phyloP scores from a whole-genome alignment of 148 eudicot species.

The Camellia japonica region DNA sequence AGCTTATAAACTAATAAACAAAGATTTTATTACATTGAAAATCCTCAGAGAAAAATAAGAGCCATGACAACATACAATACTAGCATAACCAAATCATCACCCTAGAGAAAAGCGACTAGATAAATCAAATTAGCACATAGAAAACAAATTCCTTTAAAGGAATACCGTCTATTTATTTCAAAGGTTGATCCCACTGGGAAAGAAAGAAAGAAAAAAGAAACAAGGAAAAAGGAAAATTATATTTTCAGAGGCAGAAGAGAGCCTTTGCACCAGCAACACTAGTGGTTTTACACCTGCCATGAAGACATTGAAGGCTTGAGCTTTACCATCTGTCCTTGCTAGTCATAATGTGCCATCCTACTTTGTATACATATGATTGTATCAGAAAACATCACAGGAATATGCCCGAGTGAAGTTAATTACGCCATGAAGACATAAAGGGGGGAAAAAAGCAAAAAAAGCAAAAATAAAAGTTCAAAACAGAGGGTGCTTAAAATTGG shows the following conservation, averaged over 20 bases:
- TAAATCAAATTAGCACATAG: neutral
- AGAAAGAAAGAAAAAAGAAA: no score
- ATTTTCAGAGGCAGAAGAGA: constrained; percentile 5
- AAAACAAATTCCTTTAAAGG: neutral
- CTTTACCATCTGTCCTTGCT: neutral
- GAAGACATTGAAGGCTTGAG: constrained; percentile 8
- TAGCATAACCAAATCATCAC: constrained; percentile 1
- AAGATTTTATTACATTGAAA: constrained; percentile 6
- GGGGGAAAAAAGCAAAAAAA: neutral
- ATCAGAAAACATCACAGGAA: neutral
- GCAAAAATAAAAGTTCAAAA: neutral
- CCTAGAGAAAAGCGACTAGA: constrained; percentile 10
- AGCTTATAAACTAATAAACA: constrained; percentile 5
- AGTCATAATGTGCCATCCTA: neutral
- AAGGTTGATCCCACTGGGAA: neutral
- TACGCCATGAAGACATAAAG: neutral
- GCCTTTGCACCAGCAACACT: neutral
- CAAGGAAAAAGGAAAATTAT: neutral
- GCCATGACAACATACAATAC: neutral
- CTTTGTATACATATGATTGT: neutral
- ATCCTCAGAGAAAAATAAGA: neutral
- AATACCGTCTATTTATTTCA: neutral
- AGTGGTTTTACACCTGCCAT: neutral
- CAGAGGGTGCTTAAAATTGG: neutral
- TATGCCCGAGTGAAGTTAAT: neutral